These are phyloP conservation scores for Lentinus tigrinus DNA, from an alignment of 768 basidiomycete genomes.

Conservation along the genomic window DNA sequence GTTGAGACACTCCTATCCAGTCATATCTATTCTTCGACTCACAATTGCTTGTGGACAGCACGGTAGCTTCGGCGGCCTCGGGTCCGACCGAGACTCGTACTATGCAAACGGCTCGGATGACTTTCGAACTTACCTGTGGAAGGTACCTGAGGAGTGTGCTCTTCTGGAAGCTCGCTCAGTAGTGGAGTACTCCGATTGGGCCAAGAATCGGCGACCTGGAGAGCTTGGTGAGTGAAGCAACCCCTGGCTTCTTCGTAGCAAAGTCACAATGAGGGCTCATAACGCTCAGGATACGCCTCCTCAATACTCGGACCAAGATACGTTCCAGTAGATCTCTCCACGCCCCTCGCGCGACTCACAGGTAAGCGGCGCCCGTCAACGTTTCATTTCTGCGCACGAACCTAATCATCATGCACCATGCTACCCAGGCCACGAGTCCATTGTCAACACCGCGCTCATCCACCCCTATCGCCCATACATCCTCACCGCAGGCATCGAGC, in stretches of 20 bases:
- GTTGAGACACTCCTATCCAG: constrained; percentile 32
- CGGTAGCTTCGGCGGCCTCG: constrained; percentile 70
- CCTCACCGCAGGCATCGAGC: constrained; percentile 74
- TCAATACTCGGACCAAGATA: constrained; percentile 36
- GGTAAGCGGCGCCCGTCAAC: constrained; percentile 38
- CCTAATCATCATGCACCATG: background rate
- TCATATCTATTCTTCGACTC: too few relatives aligned
- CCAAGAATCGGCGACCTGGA: constrained; percentile 28
- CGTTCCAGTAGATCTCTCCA: constrained; percentile 61
- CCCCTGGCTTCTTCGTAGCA: too few relatives aligned
- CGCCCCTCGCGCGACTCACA: constrained; percentile 58
- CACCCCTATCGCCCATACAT: constrained; percentile 71
- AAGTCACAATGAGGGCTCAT: background rate
- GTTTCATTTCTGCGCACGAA: background rate
- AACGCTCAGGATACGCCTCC: constrained; percentile 5
- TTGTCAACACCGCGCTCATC: constrained; percentile 71
- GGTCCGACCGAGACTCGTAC: constrained; percentile 50
- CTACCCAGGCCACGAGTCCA: constrained; percentile 63
- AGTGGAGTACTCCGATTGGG: constrained; percentile 49
- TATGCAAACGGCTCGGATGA: constrained; percentile 83
- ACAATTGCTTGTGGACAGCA: constrained; percentile 49
- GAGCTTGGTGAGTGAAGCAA: constrained; percentile 37
- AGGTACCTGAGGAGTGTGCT: constrained; percentile 51
- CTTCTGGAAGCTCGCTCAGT: constrained; percentile 47
- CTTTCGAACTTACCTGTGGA: constrained; percentile 79